Percentiles rank a stretch among this genome's conserved stretches.
Conservation (phyloP, 2,329 filamentous ascomycete species). For the Cladosporium halotolerans region DNA sequence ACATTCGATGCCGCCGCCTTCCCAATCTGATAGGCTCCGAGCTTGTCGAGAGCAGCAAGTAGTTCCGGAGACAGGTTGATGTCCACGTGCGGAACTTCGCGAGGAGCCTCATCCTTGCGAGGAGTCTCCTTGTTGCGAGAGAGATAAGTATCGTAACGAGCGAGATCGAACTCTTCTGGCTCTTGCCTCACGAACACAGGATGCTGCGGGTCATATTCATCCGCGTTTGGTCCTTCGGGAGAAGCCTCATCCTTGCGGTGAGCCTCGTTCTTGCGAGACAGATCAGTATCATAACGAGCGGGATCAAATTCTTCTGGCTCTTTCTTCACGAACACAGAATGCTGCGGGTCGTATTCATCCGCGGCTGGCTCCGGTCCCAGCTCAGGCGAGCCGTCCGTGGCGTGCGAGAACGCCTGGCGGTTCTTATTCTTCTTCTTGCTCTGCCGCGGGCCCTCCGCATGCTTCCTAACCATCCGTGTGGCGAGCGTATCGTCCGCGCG, state of each 20-base stretch:
- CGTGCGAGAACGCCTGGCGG: constrained; percentile 17
- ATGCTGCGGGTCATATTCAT: constrained; percentile 45
- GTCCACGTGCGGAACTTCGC: not conserved
- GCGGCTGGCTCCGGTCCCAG: constrained; percentile 34
- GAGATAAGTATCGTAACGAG: constrained; percentile 27
- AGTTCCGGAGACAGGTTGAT: constrained; percentile 20
- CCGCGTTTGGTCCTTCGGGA: constrained; percentile 31
- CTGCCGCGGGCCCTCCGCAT: constrained; percentile 5
- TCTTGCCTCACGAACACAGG: constrained; percentile 25
- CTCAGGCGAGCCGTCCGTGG: constrained; percentile 22
- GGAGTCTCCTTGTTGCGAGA: constrained; percentile 14
- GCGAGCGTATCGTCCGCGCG: constrained; percentile 16
- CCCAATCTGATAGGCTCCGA: not conserved
- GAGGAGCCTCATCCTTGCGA: not conserved
- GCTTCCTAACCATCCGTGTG: constrained; percentile 24
- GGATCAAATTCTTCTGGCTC: constrained; percentile 18
- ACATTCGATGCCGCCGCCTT: not conserved
- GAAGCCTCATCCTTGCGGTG: too few species aligned
- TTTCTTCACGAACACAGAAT: constrained; percentile 27
- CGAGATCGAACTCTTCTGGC: constrained; percentile 17
- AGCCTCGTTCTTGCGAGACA: constrained; percentile 16
- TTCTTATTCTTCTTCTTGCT: constrained; percentile 28
- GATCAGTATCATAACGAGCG: constrained; percentile 27
- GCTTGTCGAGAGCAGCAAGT: constrained; percentile 19
- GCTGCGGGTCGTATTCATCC: constrained; percentile 45